A percentile compares a stretch with the other conserved stretches of the same genome.
These are phyloP conservation scores for Lipomyces yamanashiensis DNA, from an alignment of 805 yeast genomes.

Conservation along the genomic window DNA sequence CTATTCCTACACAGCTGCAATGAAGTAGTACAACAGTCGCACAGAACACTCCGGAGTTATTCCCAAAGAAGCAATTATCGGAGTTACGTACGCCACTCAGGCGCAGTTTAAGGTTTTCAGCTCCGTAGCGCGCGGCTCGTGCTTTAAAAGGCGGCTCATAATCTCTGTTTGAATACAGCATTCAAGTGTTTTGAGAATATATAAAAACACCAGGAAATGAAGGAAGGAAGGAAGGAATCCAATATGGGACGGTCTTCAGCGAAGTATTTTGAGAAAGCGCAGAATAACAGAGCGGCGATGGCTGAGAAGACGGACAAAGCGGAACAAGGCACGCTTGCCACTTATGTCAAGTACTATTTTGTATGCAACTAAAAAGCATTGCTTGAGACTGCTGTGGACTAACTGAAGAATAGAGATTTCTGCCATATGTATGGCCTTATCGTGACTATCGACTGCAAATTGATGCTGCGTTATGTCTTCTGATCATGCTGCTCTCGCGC, in stretches of 20 bases:
- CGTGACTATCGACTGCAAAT: slow-evolving; percentile 25
- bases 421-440: slow-evolving; percentile 35
- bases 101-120: no score
- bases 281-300: background rate
- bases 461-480: slow-evolving; percentile 24
- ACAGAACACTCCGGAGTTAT: no score
- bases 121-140: no score
- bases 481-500: slow-evolving; percentile 24
- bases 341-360: slow-evolving; percentile 14
- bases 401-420: slow-evolving; percentile 17
- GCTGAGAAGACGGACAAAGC: background rate
- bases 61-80: no score
- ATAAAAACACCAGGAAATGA: no score
- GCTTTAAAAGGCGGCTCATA: no score
- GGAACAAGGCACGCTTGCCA: background rate
- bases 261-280: background rate
- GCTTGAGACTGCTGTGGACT: background rate
- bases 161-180: no score
- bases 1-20: no score
- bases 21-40: no score
- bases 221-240: background rate
- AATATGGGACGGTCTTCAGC: background rate
- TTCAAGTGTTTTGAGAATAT: no score
- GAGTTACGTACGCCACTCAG: no score
- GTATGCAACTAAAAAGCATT: background rate